A percentile compares a stretch with the other conserved stretches of the same genome.
Conservation (phyloP, 441 rosid species). For the Adansonia madagascariensis region DNA sequence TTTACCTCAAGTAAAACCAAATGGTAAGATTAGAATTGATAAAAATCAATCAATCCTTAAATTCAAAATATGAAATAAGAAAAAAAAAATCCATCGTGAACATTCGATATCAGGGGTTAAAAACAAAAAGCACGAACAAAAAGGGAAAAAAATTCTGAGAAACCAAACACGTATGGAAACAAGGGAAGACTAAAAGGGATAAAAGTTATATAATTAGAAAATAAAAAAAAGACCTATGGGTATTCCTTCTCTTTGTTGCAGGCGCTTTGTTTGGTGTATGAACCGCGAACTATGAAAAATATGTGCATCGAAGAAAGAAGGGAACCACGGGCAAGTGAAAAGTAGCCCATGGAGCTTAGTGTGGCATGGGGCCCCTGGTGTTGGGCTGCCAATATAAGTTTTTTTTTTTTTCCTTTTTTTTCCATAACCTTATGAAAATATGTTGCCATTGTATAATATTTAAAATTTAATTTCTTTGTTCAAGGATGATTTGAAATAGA, state of each 20-base stretch:
- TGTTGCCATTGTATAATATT: too few relatives aligned
- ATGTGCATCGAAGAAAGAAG: neutral
- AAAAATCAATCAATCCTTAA: neutral
- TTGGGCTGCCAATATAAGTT: neutral
- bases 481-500: too few relatives aligned
- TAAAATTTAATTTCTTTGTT: too few relatives aligned
- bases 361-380: neutral
- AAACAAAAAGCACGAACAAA: neutral
- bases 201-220: neutral
- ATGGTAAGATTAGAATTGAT: neutral
- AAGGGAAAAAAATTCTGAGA: neutral
- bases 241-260: neutral
- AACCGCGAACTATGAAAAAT: neutral
- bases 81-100: neutral
- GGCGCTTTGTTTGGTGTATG: neutral
- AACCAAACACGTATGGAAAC: slow-evolving; percentile 5
- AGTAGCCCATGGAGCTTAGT: neutral
- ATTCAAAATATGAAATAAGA: neutral
- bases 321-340: neutral
- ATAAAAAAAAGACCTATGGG: neutral
- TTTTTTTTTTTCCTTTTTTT: too few relatives aligned
- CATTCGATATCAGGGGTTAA: neutral
- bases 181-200: neutral
- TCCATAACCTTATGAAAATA: too few relatives aligned
- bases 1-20: neutral